Conservation (phyloP, 2,329 filamentous ascomycete genomes). For the Nothopassalora personata region DNA sequence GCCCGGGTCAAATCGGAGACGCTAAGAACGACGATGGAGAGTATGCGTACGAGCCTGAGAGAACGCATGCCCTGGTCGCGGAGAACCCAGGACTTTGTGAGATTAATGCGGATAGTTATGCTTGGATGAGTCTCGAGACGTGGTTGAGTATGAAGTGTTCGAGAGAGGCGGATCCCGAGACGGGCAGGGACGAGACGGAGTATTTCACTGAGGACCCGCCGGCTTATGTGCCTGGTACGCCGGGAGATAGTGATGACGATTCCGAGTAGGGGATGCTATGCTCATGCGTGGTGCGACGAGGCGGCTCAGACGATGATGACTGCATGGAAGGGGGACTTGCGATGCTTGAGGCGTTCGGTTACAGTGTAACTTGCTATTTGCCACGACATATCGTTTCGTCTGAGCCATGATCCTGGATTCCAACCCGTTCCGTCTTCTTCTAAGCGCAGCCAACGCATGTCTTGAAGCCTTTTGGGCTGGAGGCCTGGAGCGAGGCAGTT, state of each 20-base stretch:
- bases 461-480: background rate
- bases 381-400: no score
- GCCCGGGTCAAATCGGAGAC: constrained; percentile 9
- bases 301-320: no score
- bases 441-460: background rate
- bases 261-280: background rate
- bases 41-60: constrained; percentile 10
- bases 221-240: background rate
- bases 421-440: background rate
- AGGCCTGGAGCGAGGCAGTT: background rate
- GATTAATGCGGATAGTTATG: constrained; percentile 20
- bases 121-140: constrained; percentile 14
- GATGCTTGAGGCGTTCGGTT: no score
- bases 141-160: constrained; percentile 1
- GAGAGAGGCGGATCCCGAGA: background rate
- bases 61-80: constrained; percentile 16
- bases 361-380: no score
- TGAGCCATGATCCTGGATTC: no score
- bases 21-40: constrained; percentile 8
- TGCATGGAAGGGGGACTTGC: no score
- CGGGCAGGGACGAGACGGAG: background rate
- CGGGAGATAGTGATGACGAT: background rate
- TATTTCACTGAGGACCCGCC: background rate
- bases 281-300: no score
- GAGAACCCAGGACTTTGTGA: constrained; percentile 10